Conservation (phyloP, 106 monocot genomes). For the Dioscorea alata region DNA sequence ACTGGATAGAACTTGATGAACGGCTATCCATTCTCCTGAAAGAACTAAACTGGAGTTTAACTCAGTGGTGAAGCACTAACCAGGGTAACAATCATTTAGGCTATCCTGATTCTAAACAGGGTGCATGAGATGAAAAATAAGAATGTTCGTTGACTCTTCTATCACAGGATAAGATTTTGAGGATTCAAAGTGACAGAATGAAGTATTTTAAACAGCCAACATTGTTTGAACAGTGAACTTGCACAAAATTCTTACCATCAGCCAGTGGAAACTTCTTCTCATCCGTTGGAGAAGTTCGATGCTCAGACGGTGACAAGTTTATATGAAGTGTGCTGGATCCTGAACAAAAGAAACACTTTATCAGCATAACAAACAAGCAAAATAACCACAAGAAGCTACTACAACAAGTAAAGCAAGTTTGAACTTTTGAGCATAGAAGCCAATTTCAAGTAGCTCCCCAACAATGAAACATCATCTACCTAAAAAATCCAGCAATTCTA, state of each 20-base stretch:
- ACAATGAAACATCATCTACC: neutral
- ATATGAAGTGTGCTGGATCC: neutral
- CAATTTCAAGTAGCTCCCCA: too few species aligned
- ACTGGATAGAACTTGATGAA: too few species aligned
- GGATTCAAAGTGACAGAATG: neutral
- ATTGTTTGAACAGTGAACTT: neutral
- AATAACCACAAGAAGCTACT: neutral
- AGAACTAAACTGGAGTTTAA: too few species aligned
- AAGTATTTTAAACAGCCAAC: neutral
- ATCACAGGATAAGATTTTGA: neutral
- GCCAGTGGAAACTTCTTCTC: neutral
- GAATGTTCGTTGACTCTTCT: too few species aligned
- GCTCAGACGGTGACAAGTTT: constrained; percentile 1
- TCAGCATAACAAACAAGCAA: neutral
- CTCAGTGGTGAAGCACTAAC: too few species aligned
- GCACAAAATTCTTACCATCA: neutral
- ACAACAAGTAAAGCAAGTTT: neutral
- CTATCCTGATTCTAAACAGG: too few species aligned
- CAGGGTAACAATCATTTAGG: too few species aligned
- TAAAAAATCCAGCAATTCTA: neutral
- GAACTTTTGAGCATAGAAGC: neutral
- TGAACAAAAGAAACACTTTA: neutral
- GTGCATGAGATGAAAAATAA: too few species aligned
- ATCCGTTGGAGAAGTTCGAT: neutral
- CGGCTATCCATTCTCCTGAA: too few species aligned